Conservation (phyloP, 2,329 filamentous ascomycete species). For the Talaromyces verruculosus region DNA sequence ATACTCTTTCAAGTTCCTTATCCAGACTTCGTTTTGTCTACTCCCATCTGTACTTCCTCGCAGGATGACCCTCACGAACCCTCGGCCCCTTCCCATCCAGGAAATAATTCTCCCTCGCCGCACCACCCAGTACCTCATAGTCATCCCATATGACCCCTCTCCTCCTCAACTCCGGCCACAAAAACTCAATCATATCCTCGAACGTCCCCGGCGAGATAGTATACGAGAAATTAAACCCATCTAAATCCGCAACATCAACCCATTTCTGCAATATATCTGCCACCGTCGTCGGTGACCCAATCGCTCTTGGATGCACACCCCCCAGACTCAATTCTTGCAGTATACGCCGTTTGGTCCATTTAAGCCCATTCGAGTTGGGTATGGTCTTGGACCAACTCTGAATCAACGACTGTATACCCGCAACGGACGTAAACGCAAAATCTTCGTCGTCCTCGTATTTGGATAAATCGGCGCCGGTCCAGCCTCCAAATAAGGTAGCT, state of each 20-base stretch:
- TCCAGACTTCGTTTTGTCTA: background rate
- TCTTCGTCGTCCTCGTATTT: slow-evolving; percentile 47
- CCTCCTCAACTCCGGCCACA: slow-evolving; percentile 47
- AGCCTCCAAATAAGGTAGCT: slow-evolving; percentile 49
- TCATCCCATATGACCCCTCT: slow-evolving; percentile 43
- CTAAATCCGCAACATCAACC: slow-evolving; percentile 46
- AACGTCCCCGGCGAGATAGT: slow-evolving; percentile 55
- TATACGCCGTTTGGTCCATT: slow-evolving; percentile 41
- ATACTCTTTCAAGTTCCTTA: background rate
- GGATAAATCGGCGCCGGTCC: slow-evolving; percentile 49
- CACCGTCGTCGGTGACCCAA: slow-evolving; percentile 39
- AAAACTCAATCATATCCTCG: slow-evolving; percentile 52
- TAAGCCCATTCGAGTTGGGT: slow-evolving; percentile 41
- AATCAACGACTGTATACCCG: slow-evolving; percentile 48
- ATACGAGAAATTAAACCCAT: slow-evolving; percentile 49
- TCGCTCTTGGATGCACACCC: slow-evolving; percentile 37
- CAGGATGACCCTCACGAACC: slow-evolving; percentile 19
- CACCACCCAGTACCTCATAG: slow-evolving; percentile 39
- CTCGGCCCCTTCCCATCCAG: slow-evolving; percentile 32
- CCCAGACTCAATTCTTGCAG: slow-evolving; percentile 37
- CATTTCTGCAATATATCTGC: slow-evolving; percentile 44
- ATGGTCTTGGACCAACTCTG: slow-evolving; percentile 47
- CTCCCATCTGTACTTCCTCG: slow-evolving; percentile 13
- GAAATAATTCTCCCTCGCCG: slow-evolving; percentile 43
- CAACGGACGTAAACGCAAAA: slow-evolving; percentile 44